Evolutionary conservation across 176 grass and related monocot genomes (phyloP).

Genomic region (Raddia guianensis): DNA sequence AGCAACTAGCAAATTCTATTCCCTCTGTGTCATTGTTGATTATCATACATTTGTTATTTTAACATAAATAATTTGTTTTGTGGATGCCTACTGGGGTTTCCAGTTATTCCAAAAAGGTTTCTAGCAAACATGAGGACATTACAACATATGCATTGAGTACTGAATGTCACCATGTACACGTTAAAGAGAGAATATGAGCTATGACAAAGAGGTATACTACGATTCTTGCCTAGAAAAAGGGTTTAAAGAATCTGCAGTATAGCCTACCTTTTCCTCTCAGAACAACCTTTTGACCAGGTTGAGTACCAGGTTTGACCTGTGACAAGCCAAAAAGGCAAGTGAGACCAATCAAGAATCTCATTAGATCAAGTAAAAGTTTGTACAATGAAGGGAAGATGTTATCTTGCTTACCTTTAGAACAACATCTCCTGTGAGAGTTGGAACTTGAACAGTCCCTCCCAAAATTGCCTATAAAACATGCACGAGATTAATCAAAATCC

Average conservation of each 20-base stretch:
- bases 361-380: conserved; percentile 2
- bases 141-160: conserved; percentile 14
- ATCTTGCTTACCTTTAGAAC: conserved; percentile 76
- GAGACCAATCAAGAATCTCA: neutral
- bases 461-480: conserved; percentile 69
- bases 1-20: neutral
- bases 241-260: neutral
- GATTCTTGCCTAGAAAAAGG: too few relatives aligned
- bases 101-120: neutral
- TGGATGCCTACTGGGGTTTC: neutral
- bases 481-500: conserved; percentile 15
- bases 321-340: conserved; percentile 5
- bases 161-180: neutral
- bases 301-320: conserved; percentile 92
- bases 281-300: conserved; percentile 96
- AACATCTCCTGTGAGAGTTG: conserved; percentile 91
- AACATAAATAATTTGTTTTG: conserved; percentile 1
- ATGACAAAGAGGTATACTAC: neutral
- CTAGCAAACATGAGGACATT: neutral
- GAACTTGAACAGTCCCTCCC: conserved; percentile 93
- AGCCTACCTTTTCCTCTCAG: conserved; percentile 94
- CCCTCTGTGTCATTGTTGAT: neutral
- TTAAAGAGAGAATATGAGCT: conserved; percentile 5
- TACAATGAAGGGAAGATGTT: neutral
- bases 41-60: neutral